These are phyloP conservation scores for Cryptococcus neoformans DNA, from an alignment of 1,284 basidiomycete genomes.

Conservation along the genomic window DNA sequence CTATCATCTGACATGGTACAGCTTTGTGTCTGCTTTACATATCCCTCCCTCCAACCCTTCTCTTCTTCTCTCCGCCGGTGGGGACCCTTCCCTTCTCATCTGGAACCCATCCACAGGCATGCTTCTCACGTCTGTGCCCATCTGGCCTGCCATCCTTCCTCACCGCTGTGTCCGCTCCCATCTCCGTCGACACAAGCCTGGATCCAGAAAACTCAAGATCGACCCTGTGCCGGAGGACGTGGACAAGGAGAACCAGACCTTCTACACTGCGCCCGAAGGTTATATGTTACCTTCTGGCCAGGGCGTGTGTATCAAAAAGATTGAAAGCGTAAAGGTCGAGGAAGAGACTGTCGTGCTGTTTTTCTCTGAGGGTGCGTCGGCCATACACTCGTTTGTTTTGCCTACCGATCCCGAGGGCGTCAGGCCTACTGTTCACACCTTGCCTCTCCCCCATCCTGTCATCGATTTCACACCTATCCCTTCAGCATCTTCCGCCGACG, in stretches of 20 bases:
- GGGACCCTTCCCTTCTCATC: conserved; percentile 69
- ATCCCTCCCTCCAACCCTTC: conserved; percentile 58
- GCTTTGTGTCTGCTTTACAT: conserved; percentile 77
- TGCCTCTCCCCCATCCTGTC: conserved; percentile 37
- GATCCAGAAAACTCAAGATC: conserved; percentile 20
- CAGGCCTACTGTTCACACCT: conserved; percentile 19
- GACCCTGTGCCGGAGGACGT: conserved; percentile 28
- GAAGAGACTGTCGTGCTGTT: conserved; percentile 37
- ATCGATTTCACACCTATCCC: conserved; percentile 39
- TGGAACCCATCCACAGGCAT: conserved; percentile 61
- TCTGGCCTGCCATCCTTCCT: conserved; percentile 59
- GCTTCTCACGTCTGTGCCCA: conserved; percentile 54
- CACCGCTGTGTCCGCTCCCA: conserved; percentile 57
- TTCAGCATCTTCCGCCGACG: not conserved
- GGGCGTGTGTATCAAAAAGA: conserved; percentile 44
- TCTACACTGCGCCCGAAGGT: conserved; percentile 37
- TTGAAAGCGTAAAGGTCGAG: conserved; percentile 25
- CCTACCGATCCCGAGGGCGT: conserved; percentile 14
- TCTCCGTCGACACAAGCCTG: conserved; percentile 26
- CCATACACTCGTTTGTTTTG: conserved; percentile 40
- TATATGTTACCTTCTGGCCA: conserved; percentile 40
- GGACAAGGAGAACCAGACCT: conserved; percentile 24
- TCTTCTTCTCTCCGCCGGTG: conserved; percentile 76
- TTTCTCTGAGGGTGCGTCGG: conserved; percentile 44
- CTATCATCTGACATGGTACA: conserved; percentile 37